phyloP scores from a whole-genome alignment of 192 early-diverging fungal species.

The Helicostylum pulchrum region DNA sequence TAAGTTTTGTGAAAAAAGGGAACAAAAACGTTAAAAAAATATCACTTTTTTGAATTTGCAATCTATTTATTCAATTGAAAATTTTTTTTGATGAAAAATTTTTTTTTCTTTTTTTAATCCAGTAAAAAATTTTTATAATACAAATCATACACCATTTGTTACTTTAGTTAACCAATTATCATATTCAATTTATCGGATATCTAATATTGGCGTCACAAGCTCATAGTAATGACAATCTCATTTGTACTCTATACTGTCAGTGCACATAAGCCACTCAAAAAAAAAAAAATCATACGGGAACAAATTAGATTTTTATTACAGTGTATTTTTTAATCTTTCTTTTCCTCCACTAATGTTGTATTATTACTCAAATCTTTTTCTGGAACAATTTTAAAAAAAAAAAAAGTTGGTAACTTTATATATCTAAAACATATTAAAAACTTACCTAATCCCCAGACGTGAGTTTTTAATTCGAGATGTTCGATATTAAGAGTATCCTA shows the following conservation, averaged over 20 bases:
- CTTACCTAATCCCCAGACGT: conserved; percentile 72
- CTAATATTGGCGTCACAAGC: too few species aligned
- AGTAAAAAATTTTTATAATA: too few species aligned
- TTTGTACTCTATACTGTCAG: too few species aligned
- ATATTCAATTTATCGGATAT: too few species aligned
- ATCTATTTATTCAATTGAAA: not conserved
- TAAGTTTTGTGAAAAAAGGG: not conserved
- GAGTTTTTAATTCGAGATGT: conserved; percentile 80
- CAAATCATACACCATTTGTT: too few species aligned
- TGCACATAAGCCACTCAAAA: not conserved
- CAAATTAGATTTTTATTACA: not conserved
- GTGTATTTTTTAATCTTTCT: not conserved
- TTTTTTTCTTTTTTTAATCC: too few species aligned
- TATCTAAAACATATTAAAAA: not conserved
- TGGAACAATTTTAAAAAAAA: not conserved
- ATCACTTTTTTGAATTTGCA: not conserved
- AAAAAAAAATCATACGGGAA: not conserved
- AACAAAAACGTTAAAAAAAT: not conserved
- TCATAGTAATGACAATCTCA: too few species aligned
- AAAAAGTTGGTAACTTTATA: not conserved
- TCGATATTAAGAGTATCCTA: conserved; percentile 76
- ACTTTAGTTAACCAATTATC: too few species aligned
- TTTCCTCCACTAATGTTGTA: not conserved
- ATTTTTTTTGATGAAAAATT: too few species aligned
- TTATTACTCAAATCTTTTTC: conserved; percentile 7